A percentile compares a stretch with the other conserved stretches of the same genome.
phyloP scores from a whole-genome alignment of 495 filamentous ascomycete genomes.

The Penicillium cosmopolitanum region DNA sequence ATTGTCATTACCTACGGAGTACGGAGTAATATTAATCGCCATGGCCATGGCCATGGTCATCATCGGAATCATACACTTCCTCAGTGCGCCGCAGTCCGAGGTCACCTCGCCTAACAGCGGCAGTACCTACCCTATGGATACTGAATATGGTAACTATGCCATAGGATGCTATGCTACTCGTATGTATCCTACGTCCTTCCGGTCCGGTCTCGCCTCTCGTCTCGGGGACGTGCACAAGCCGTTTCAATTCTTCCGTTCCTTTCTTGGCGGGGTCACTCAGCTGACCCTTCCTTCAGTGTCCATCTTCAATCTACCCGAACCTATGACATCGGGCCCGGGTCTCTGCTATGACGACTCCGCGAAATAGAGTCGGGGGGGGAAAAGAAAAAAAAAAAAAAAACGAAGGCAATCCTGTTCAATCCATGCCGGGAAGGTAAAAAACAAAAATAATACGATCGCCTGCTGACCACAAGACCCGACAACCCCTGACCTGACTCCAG shows the following conservation, averaged over 20 bases:
- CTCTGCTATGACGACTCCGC: background rate
- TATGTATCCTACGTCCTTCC: background rate
- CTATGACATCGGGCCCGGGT: background rate
- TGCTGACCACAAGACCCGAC: background rate
- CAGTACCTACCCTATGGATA: conserved; percentile 4
- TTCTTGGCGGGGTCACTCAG: conserved; percentile 6
- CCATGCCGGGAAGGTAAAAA: background rate
- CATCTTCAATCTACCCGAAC: background rate
- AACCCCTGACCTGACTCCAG: background rate
- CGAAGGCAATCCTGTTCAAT: too few relatives aligned
- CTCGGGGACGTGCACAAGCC: background rate
- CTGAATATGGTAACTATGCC: background rate
- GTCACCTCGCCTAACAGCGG: conserved; percentile 1
- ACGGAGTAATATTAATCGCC: too few relatives aligned
- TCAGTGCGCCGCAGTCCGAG: background rate
- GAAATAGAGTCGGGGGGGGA: background rate
- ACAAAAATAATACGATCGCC: background rate
- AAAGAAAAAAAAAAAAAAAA: background rate
- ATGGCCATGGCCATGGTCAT: too few relatives aligned
- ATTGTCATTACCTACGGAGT: too few relatives aligned
- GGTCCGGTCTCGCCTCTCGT: too few relatives aligned
- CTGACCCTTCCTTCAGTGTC: background rate
- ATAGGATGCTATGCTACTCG: background rate
- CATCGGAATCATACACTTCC: background rate
- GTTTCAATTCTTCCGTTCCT: conserved; percentile 2